Evolutionary conservation across 2,329 filamentous ascomycete genomes (phyloP).

Genomic region (Ascomycota sp.): DNA sequence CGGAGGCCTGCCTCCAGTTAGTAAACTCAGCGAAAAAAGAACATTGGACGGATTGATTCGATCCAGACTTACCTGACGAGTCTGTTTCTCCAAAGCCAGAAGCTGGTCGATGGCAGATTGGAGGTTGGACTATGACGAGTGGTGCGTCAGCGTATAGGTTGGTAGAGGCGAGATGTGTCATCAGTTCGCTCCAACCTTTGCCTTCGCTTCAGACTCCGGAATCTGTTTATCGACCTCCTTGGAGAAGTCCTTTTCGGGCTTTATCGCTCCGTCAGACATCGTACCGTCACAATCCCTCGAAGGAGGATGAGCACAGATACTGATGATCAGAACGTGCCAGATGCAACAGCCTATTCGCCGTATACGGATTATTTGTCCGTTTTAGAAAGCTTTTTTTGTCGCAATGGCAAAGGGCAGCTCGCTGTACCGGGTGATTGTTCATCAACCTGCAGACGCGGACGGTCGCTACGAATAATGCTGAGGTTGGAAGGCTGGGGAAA

Average conservation of each 20-base stretch:
- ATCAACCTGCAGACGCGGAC: no score
- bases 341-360: no score
- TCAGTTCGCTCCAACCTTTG: conserved; percentile 41
- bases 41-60: conserved; percentile 3
- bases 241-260: conserved; percentile 96
- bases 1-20: conserved; percentile 46
- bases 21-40: conserved; percentile 4
- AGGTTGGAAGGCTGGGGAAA: not conserved
- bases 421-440: no score
- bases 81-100: conserved; percentile 77
- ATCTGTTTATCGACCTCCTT: conserved; percentile 87
- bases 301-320: not conserved
- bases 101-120: conserved; percentile 86
- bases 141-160: not conserved
- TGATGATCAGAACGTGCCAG: not conserved
- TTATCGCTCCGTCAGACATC: conserved; percentile 68
- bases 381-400: not conserved
- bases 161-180: conserved; percentile 4
- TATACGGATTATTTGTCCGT: no score
- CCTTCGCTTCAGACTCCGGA: conserved; percentile 72
- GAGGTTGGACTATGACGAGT: conserved; percentile 39
- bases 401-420: not conserved
- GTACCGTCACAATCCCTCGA: conserved; percentile 4
- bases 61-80: conserved; percentile 49
- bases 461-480: no score